Percentiles rank a stretch among this genome's conserved stretches.
phyloP scores from a whole-genome alignment of 352 stramenopile genomes.

The Phytophthora pisi region DNA sequence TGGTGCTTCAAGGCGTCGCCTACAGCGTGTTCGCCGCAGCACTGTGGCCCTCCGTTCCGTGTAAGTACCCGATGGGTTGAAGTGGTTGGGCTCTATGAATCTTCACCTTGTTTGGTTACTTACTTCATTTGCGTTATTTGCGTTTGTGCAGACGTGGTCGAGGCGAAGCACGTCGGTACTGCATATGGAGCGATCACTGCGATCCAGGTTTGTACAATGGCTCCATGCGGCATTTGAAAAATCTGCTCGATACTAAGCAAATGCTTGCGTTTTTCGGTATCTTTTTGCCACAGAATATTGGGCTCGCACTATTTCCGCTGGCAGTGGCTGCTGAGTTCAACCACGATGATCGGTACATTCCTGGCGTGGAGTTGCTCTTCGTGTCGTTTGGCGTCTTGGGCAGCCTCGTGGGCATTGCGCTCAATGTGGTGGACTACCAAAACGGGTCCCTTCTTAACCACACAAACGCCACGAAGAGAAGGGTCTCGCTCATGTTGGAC shows the following conservation, averaged over 20 bases:
- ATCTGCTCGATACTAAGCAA: slow-evolving; percentile 10
- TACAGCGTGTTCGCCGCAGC: slow-evolving; percentile 94
- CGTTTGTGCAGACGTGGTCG: slow-evolving; percentile 73
- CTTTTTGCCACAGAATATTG: slow-evolving; percentile 68
- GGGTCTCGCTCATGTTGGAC: slow-evolving; percentile 53
- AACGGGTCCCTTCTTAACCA: slow-evolving; percentile 81
- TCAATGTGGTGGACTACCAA: slow-evolving; percentile 83
- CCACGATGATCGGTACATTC: slow-evolving; percentile 75
- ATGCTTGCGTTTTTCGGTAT: not conserved
- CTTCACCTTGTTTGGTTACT: not conserved
- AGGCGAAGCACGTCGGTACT: slow-evolving; percentile 87
- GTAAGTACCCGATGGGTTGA: slow-evolving; percentile 19
- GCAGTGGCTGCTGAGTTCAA: slow-evolving; percentile 80
- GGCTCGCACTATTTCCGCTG: slow-evolving; percentile 77
- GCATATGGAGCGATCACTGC: slow-evolving; percentile 94
- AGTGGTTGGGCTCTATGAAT: slow-evolving; percentile 1
- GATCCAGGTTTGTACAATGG: slow-evolving; percentile 71
- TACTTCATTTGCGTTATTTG: not conserved
- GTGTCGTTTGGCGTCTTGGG: slow-evolving; percentile 78
- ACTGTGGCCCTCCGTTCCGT: slow-evolving; percentile 92
- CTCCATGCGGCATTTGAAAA: not conserved
- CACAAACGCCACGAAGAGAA: slow-evolving; percentile 46
- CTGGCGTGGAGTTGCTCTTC: slow-evolving; percentile 83
- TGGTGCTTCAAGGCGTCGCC: slow-evolving; percentile 91
- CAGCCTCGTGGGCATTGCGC: slow-evolving; percentile 66